Base-by-base conservation (phyloP, 495 filamentous ascomycete species). In the Lasiosphaeriaceae sp. region DNA sequence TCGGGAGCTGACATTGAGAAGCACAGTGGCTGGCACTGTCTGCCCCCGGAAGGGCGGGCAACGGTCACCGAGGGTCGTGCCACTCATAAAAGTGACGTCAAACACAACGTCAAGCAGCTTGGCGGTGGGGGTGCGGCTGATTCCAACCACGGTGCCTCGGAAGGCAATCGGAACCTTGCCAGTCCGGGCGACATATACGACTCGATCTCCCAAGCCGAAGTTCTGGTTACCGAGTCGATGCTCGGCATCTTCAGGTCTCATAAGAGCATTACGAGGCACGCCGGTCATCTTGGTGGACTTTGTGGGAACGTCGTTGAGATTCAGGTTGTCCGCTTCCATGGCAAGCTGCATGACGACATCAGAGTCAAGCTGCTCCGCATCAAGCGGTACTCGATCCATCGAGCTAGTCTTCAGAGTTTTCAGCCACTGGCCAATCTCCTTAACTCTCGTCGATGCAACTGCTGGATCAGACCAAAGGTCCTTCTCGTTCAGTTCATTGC, bases 21-120 rank as follows among this genome's bases (percentile, higher is more conserved):
- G 90, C 0, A 89, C 86, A 11, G 85, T 83, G 17, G 85, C 79
- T 2, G 89, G 83, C 11, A 99, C 91, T 0, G 95, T 97, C 67
- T 94, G 92, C 39, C 95, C 95, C 37, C 95, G 85, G 85, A 97
- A 97, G 6, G 89, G 89, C n/a, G 90, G 89, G 70, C 95, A 97
- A 22, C 95, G 85, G 22, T 89, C 90, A 55, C 88, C 86, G 12
- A 99, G 80, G 0, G 87, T 91, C 0, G 90, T 96, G 50, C 93
- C 95, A 56, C 89, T 92, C 91, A 99, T 97, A 70, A 99, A 99
- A 2, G 89, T 88, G 17, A 81, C 80, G 66, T 99, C 95, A 66
- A 96, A 97, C 3, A 99, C 85, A 50, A 97, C 83, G 68, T 99
- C 95, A 23, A 99, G 80, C 31, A 96, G 76, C 21, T 86, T 84